Conservation (phyloP, 148 eudicot species). For the Silene conica region DNA sequence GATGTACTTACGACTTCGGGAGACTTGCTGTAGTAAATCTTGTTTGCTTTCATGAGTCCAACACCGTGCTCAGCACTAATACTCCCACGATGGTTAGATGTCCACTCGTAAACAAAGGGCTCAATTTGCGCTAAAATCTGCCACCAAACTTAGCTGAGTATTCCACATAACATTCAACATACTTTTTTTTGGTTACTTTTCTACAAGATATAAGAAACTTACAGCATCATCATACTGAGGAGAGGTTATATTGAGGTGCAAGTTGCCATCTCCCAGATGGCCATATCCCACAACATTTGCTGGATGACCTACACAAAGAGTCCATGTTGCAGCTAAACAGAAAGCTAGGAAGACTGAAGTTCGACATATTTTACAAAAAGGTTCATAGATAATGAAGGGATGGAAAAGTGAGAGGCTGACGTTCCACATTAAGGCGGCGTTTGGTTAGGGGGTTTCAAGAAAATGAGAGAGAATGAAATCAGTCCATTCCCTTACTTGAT, state of each 20-base stretch:
- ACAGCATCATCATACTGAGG: conserved; percentile 75
- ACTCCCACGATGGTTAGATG: conserved; percentile 85
- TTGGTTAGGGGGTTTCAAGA: too few species aligned
- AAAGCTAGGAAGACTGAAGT: too few species aligned
- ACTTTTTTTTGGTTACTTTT: background rate
- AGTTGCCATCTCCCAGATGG: conserved; percentile 93
- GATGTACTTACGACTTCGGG: conserved; percentile 64
- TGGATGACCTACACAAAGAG: conserved; percentile 39
- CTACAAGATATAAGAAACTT: conserved; percentile 35
- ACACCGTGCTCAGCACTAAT: conserved; percentile 97
- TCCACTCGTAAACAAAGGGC: conserved; percentile 98
- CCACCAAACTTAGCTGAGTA: conserved; percentile 13
- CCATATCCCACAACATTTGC: conserved; percentile 90
- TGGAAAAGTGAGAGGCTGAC: too few species aligned
- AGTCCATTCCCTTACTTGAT: too few species aligned
- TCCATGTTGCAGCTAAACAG: background rate
- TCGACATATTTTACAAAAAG: too few species aligned
- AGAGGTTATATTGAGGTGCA: conserved; percentile 85
- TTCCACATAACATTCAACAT: background rate
- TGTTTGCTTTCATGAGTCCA: conserved; percentile 93
- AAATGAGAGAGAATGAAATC: too few species aligned
- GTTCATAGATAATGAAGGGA: too few species aligned
- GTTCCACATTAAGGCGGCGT: too few species aligned
- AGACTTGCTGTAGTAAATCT: conserved; percentile 89
- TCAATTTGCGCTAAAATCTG: conserved; percentile 80